Base-by-base conservation (phyloP, 345 rosid genomes). In the Limnanthes douglasii region DNA sequence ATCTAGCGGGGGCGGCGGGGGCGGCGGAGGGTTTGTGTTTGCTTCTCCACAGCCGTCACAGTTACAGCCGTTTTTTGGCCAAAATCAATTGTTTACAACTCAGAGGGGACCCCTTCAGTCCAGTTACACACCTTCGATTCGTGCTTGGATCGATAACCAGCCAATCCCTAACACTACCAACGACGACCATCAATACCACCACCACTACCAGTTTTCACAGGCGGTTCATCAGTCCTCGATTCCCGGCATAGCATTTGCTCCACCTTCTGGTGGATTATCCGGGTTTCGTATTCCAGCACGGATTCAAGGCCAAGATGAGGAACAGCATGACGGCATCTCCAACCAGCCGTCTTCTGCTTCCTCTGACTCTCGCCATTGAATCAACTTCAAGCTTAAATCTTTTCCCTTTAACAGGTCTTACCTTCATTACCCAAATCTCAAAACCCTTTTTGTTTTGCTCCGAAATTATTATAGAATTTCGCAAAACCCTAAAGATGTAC, bases 31-130 rank as follows among this genome's bases (percentile, higher is more conserved):
- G 6, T 60, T 70, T 47, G 31, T 62, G 28, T 82, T 70, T 53
- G 59, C 69, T 58, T 46, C 73, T 37, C 70, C 71, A 3, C 28
- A 54, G 11, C 31, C 61, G 41, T 31, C 65, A 11, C 46, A 54
- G 13, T 33, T 43, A 54, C 75, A 60, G 66, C 59, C 78, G 35
- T 45, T 60, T 15, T 57, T 52, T 25, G 73, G 80, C 66, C 86
- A 78, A 56, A 68, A 57, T 59, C 64, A 54, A 68, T 61, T 72
- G 68, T 69, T 52, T 25, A 54, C 51, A 59, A 48, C 84, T 50
- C 93, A 78, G 73, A 75, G 97, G 97, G 93, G 97, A 75, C 63
- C 94, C 97, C 94, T 86, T 86, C 97, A 86, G 97, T 86, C 97
- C 94, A 86, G 78, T 78, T 61, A 70, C 65, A 58, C 65, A 62